Base-by-base conservation (phyloP, 2,329 filamentous ascomycete species). In the Raffaelea albimanens region DNA sequence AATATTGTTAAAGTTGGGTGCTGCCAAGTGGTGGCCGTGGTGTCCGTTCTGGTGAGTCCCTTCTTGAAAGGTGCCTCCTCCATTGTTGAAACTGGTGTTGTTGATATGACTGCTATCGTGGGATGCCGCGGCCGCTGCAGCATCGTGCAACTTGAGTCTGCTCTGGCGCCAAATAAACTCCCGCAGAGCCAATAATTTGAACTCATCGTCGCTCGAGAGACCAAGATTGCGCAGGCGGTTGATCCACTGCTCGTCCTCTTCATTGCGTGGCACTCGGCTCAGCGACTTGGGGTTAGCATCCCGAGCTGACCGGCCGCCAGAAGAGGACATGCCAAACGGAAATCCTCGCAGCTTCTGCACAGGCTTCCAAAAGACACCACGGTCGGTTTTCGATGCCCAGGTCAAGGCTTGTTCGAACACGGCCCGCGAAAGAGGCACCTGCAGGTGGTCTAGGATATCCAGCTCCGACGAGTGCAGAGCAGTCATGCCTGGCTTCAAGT, bases 241-340 rank as follows among this genome's bases (percentile, higher is more conserved):
- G n/a, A 98, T 70, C 90, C 93, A 97, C 55, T 89, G 80, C 52
- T 96, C 89, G 59, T 98, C 93, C 62, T 97, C 91, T 9, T 95
- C 89, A 55, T 90, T 95, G 59, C 82, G 90, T 1, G 76, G 67
- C 3, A 85, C 68, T 55, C 78, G 80, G 53, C 71, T 75, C 23
- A 93, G 65, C 10, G 79, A 71, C 56, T 75, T 76, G 43, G 69
- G 62, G 34, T 72, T 73, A 45, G 75, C 61, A 51, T 83, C 81
- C 57, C 70, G 73, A 42, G 75, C 70, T 41, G 76, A 73, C 51
- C 78, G 72, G 2, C 71, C 36, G 13, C n/a, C 33, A 5, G 25
- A 34, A n/a, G 71, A 74, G 1, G 78, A 76, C 45, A 85, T 74
- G 1, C 79, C 82, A 55, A 90, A 85, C 1, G 82, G 78, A 39